These are phyloP conservation scores for Ophiostoma perfectum DNA, from an alignment of 2,329 filamentous ascomycete species.

Conservation along the genomic window DNA sequence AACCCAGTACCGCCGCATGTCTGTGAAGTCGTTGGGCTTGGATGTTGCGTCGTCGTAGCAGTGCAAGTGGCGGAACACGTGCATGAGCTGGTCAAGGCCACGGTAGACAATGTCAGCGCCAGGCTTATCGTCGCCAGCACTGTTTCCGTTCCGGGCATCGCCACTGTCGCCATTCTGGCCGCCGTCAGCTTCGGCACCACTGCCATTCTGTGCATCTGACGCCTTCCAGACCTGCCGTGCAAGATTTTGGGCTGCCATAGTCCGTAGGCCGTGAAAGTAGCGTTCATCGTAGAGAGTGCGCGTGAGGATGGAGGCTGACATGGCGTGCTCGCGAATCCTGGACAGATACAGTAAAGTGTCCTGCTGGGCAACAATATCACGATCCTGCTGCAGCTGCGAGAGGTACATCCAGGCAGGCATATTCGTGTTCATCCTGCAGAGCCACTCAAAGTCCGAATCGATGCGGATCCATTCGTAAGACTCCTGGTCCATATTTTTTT, in stretches of 20 bases:
- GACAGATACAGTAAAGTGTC: slow-evolving; percentile 72
- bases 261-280: slow-evolving; percentile 90
- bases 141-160: neutral
- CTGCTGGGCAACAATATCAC: slow-evolving; percentile 86
- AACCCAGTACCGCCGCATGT: slow-evolving; percentile 78
- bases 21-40: slow-evolving; percentile 82
- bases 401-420: slow-evolving; percentile 97
- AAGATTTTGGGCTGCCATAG: slow-evolving; percentile 74
- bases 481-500: slow-evolving; percentile 87
- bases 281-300: slow-evolving; percentile 85
- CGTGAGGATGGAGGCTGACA: slow-evolving; percentile 83
- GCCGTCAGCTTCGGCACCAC: neutral
- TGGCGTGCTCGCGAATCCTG: slow-evolving; percentile 61
- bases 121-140: neutral
- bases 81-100: slow-evolving; percentile 63
- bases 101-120: slow-evolving; percentile 23
- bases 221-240: slow-evolving; percentile 58
- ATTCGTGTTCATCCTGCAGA: slow-evolving; percentile 72
- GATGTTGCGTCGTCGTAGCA: slow-evolving; percentile 78
- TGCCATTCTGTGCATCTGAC: slow-evolving; percentile 18
- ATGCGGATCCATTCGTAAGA: slow-evolving; percentile 98
- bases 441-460: slow-evolving; percentile 98
- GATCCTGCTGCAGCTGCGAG: slow-evolving; percentile 92
- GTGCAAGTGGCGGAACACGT: slow-evolving; percentile 81
- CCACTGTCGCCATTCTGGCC: neutral